Percentiles rank a stretch among this genome's conserved stretches.
phyloP scores from a whole-genome alignment of 2,329 filamentous ascomycete species.

The Sordariomycetes sp. region DNA sequence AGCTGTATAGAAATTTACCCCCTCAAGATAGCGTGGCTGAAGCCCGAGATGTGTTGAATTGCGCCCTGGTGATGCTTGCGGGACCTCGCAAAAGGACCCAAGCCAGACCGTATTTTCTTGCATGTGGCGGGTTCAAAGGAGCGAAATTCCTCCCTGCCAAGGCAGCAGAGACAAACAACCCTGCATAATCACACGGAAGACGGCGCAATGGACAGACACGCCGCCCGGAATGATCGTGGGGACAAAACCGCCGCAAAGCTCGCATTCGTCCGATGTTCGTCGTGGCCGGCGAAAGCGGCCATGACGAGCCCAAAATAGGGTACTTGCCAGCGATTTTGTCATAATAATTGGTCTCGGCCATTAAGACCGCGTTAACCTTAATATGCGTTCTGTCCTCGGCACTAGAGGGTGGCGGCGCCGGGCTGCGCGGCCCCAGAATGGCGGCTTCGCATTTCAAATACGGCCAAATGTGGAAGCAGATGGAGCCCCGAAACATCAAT shows the following conservation, averaged over 20 bases:
- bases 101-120: neutral
- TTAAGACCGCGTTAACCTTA: neutral
- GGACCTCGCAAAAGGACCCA: neutral
- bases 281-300: neutral
- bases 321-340: neutral
- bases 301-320: neutral
- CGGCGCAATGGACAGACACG: neutral
- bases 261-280: neutral
- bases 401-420: neutral
- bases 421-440: neutral
- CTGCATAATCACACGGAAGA: neutral
- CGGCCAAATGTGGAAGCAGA: neutral
- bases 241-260: neutral
- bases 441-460: neutral
- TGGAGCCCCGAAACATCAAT: neutral
- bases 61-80: neutral
- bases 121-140: neutral
- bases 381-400: too few species aligned
- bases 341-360: neutral
- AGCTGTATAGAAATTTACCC: neutral
- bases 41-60: neutral
- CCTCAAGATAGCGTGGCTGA: neutral
- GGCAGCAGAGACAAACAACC: neutral
- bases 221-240: neutral
- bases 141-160: slow-evolving; percentile 1